These are phyloP conservation scores for Ophioceras dolichostomum DNA, from an alignment of 2,329 filamentous ascomycete genomes.

Conservation along the genomic window DNA sequence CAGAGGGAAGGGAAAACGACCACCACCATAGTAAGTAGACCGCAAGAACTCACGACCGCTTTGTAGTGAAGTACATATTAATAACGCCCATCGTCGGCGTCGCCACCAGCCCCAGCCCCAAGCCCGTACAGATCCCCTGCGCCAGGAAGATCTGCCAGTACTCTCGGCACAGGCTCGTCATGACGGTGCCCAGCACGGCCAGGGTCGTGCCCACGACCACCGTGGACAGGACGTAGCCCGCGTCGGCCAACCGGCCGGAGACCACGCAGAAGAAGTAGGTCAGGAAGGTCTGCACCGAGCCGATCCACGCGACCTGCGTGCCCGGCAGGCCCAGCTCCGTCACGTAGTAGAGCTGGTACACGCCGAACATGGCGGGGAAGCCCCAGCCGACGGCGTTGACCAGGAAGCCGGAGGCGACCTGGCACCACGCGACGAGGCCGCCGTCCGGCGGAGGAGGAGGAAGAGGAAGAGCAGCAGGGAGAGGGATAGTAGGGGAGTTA, in stretches of 20 bases:
- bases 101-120: conserved; percentile 43
- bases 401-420: conserved; percentile 33
- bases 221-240: conserved; percentile 30
- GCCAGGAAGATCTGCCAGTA: conserved; percentile 42
- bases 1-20: too few relatives aligned
- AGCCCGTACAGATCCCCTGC: conserved; percentile 40
- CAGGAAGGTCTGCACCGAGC: conserved; percentile 35
- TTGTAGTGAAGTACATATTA: conserved; percentile 45
- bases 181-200: conserved; percentile 32
- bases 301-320: conserved; percentile 33
- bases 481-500: not conserved
- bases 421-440: conserved; percentile 34
- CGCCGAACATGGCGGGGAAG: conserved; percentile 33
- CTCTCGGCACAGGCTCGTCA: conserved; percentile 27
- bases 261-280: conserved; percentile 34
- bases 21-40: too few relatives aligned
- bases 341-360: conserved; percentile 32
- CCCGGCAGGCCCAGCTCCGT: conserved; percentile 18
- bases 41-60: conserved; percentile 26
- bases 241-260: conserved; percentile 36
- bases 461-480: not conserved
- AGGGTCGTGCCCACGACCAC: conserved; percentile 26
- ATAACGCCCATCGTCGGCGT: conserved; percentile 38
- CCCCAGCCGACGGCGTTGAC: conserved; percentile 39
- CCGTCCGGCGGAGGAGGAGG: conserved; percentile 24